Evolutionary conservation across 352 stramenopile genomes (phyloP).

Genomic region (Globisporangium nagaii): DNA sequence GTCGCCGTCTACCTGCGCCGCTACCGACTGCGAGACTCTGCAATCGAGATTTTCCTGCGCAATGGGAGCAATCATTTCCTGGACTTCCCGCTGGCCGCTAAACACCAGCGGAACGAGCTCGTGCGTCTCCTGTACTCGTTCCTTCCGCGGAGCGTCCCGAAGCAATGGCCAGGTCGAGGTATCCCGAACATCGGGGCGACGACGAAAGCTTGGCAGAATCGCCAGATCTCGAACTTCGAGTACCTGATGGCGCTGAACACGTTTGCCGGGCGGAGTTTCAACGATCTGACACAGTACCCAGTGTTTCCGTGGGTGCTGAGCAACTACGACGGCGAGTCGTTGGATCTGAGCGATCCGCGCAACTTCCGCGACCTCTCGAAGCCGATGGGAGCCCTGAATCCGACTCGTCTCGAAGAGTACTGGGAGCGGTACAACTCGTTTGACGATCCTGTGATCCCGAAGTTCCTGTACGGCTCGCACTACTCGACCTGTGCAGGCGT

Average conservation of each 20-base stretch:
- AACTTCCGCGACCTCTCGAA: slow-evolving; percentile 97
- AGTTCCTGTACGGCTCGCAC: slow-evolving; percentile 90
- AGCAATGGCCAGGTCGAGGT: slow-evolving; percentile 68
- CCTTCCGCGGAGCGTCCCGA: slow-evolving; percentile 54
- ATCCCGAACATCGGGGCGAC: slow-evolving; percentile 40
- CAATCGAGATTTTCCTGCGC: slow-evolving; percentile 75
- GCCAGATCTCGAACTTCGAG: slow-evolving; percentile 90
- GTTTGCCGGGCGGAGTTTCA: slow-evolving; percentile 85
- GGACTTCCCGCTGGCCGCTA: slow-evolving; percentile 66
- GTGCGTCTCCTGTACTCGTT: slow-evolving; percentile 73
- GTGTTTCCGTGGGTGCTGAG: slow-evolving; percentile 90
- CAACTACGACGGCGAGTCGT: slow-evolving; percentile 64
- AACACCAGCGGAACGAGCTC: slow-evolving; percentile 75
- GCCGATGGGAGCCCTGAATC: slow-evolving; percentile 96
- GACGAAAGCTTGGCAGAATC: slow-evolving; percentile 78
- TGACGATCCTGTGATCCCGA: slow-evolving; percentile 85
- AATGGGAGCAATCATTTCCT: slow-evolving; percentile 80
- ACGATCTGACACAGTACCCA: slow-evolving; percentile 96
- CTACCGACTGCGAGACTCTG: slow-evolving; percentile 78
- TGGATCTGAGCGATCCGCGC: slow-evolving; percentile 82
- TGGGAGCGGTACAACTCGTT: slow-evolving; percentile 94
- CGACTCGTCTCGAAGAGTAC: slow-evolving; percentile 89
- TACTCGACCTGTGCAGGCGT: slow-evolving; percentile 97
- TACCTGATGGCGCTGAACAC: slow-evolving; percentile 96
- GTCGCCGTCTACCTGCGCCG: slow-evolving; percentile 72